Base-by-base conservation (phyloP, 495 filamentous ascomycete species). In the Xylaria castorea region DNA sequence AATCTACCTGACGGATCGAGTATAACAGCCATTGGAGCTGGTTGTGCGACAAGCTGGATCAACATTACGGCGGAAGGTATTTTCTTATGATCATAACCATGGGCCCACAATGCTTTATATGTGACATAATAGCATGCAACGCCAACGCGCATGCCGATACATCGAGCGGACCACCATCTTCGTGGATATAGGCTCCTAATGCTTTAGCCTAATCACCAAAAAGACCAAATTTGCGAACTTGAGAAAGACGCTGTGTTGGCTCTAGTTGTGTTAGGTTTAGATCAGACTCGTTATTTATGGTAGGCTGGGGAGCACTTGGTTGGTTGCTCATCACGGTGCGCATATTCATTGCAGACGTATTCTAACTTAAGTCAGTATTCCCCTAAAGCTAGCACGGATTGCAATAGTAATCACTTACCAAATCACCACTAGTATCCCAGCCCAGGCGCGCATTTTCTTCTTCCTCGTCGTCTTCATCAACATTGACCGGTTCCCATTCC, bases 1-100 rank as follows among this genome's bases (percentile, higher is more conserved):
- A 79, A 83, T 75, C 74, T 87, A n/a, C 82, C 84, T 25, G 78
- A 76, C 38, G 84, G 75, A 25, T 80, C 77, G 75, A 77, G 79
- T 30, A 85, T 92, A 38, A 77, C 83, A 71, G 84, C 80, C 8
- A 85, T 97, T 69, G 92, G 90, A 4, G 95, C 93, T 34, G 95
- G 95, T 16, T 97, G 94, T 82, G 95, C 95, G 27, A 97, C 95
- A 18, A 97, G 90, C 75, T 97, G 93, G 91, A 83, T 94, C 48
- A 87, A 87, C 71, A 83, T 88, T 27, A 67, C 65, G 42, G 58
- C 63, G 60, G 71, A 77, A 55, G 76, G 78, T 18, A 5, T 80
- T 32, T 76, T 76, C 22, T 76, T 80, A 11, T 79, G 51, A 75
- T 16, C 36, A n/a, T 12, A 5, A 48, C 44, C 68, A 25, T 32